Conservation (phyloP, 2,329 filamentous ascomycete species). For the Colletotrichum navitas region DNA sequence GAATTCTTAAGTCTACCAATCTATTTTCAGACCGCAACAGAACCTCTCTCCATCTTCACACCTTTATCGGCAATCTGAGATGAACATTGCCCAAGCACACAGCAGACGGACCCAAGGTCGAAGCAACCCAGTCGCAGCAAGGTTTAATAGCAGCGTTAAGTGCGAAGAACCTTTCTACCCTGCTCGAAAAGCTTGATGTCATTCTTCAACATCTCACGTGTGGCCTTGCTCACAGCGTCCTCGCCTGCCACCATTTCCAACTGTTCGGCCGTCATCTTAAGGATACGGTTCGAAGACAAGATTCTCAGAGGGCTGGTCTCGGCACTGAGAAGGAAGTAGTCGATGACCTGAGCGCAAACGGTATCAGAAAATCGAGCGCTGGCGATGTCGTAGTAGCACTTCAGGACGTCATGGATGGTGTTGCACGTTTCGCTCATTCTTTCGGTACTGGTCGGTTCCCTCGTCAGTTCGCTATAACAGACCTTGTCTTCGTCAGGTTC, state of each 20-base stretch:
- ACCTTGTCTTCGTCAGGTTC: background rate
- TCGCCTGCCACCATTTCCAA: constrained; percentile 71
- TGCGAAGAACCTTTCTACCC: constrained; percentile 46
- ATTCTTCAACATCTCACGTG: constrained; percentile 57
- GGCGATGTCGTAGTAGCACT: constrained; percentile 72
- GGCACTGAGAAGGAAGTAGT: constrained; percentile 65
- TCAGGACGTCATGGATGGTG: constrained; percentile 71
- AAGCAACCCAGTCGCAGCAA: background rate
- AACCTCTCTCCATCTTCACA: background rate
- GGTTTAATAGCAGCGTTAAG: background rate
- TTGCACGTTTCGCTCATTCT: constrained; percentile 51
- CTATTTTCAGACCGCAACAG: background rate
- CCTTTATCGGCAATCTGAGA: background rate
- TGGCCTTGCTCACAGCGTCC: constrained; percentile 56
- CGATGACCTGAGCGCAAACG: constrained; percentile 69
- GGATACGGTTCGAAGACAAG: constrained; percentile 65
- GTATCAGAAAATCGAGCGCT: constrained; percentile 73
- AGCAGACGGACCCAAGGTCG: background rate
- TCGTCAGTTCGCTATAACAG: constrained; percentile 4
- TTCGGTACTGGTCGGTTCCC: background rate
- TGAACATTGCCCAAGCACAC: background rate
- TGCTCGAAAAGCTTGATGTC: constrained; percentile 61
- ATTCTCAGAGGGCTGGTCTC: constrained; percentile 63
- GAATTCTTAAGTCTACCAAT: no score
- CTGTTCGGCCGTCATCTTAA: constrained; percentile 60